Percentiles rank a stretch among this genome's conserved stretches.
These are phyloP conservation scores for Fusarium aywerte DNA, from an alignment of 2,329 filamentous ascomycete species.

Conservation along the genomic window DNA sequence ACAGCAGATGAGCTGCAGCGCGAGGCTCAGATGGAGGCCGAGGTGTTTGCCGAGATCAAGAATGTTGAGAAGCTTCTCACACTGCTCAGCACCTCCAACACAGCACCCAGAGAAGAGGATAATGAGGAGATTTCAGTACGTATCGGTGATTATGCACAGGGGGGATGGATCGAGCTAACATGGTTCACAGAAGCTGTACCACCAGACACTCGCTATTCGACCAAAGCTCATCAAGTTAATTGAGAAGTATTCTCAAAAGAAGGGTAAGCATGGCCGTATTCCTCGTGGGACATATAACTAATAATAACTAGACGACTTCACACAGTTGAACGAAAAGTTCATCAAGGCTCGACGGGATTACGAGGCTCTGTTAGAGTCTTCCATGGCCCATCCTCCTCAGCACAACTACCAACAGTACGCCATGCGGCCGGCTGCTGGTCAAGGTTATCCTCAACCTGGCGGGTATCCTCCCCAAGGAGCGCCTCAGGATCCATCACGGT, in stretches of 20 bases:
- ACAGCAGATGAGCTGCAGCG: conserved; percentile 93
- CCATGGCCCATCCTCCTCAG: conserved; percentile 93
- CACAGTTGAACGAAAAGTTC: conserved; percentile 98
- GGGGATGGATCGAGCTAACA: conserved; percentile 47
- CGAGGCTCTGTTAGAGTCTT: conserved; percentile 92
- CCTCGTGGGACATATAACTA: background rate
- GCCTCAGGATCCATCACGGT: conserved; percentile 72
- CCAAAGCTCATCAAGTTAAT: conserved; percentile 98
- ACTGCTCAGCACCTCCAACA: conserved; percentile 86
- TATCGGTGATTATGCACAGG: background rate
- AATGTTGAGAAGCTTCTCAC: conserved; percentile 80
- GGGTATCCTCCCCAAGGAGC: conserved; percentile 57
- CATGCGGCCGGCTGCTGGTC: conserved; percentile 63
- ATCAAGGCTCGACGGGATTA: conserved; percentile 98
- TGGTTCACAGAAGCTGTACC: conserved; percentile 74
- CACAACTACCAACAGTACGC: conserved; percentile 78
- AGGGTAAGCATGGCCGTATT: conserved; percentile 60
- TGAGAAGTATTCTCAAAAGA: conserved; percentile 99
- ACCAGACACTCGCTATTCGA: conserved; percentile 91
- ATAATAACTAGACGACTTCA: conserved; percentile 78
- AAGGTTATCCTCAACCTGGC: conserved; percentile 56
- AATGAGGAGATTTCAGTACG: conserved; percentile 94
- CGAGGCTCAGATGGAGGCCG: conserved; percentile 92
- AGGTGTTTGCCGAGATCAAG: conserved; percentile 73
- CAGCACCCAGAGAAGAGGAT: conserved; percentile 83